Percentiles rank a stretch among this genome's conserved stretches.
Conservation (phyloP, 805 yeast genomes). For the Lipomyces starkeyi region DNA sequence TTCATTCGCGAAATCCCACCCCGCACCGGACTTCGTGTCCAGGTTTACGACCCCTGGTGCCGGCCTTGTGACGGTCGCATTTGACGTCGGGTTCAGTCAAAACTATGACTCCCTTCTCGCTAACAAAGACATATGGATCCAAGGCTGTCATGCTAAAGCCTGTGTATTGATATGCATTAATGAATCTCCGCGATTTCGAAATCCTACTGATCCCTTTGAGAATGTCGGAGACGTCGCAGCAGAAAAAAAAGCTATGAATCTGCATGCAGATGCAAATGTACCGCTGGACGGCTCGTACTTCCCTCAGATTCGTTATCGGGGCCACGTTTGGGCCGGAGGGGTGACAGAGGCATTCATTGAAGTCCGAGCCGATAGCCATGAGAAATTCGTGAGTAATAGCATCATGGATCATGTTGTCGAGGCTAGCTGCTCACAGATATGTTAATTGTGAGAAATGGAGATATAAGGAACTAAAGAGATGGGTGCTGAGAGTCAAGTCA, state of each 20-base stretch:
- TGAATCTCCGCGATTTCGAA: not conserved
- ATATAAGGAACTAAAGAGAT: too few relatives aligned
- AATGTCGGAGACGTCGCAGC: not conserved
- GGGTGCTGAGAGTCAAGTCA: too few relatives aligned
- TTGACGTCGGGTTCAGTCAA: not conserved
- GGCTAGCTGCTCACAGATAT: not conserved
- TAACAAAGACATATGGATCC: not conserved
- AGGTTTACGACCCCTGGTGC: too few relatives aligned
- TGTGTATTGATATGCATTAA: not conserved
- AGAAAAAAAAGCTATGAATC: not conserved
- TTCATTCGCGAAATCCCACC: too few relatives aligned
- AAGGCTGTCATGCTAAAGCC: not conserved
- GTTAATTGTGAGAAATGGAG: too few relatives aligned
- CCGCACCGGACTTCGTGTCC: too few relatives aligned
- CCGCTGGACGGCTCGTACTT: not conserved
- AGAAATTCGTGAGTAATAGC: not conserved
- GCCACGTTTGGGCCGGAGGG: too few relatives aligned
- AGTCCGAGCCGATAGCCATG: not conserved
- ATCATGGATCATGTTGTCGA: not conserved
- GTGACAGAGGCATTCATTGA: conserved; percentile 1
- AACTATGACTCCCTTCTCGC: not conserved
- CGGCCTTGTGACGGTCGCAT: not conserved
- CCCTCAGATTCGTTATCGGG: not conserved
- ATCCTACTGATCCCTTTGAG: not conserved
- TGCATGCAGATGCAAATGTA: not conserved